These are phyloP conservation scores for Naganishia cerealis DNA, from an alignment of 1,284 basidiomycete genomes.

Conservation along the genomic window DNA sequence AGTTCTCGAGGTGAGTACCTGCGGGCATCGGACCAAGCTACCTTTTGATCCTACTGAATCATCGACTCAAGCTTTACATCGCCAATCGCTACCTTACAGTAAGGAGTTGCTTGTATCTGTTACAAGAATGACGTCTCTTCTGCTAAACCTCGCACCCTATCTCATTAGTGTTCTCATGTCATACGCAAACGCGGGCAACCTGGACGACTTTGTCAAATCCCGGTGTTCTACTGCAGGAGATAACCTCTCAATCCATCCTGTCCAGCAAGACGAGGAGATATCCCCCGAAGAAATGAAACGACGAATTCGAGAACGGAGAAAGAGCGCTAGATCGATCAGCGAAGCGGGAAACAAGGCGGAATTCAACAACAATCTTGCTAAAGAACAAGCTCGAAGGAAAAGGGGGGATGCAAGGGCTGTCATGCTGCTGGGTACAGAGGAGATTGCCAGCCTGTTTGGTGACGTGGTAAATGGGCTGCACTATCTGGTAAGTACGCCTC, in stretches of 20 bases:
- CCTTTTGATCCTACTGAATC: background rate
- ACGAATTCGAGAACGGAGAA: constrained; percentile 51
- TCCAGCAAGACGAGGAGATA: constrained; percentile 38
- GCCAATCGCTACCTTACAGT: constrained; percentile 77
- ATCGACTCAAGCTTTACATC: constrained; percentile 58
- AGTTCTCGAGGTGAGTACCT: constrained; percentile 64
- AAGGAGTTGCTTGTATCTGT: constrained; percentile 35
- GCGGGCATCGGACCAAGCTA: background rate
- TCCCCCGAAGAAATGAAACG: constrained; percentile 63
- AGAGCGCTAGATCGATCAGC: constrained; percentile 31
- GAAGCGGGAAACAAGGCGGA: background rate
- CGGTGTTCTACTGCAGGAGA: constrained; percentile 53
- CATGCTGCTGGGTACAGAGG: constrained; percentile 75
- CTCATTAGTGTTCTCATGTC: constrained; percentile 78
- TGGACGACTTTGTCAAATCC: constrained; percentile 79
- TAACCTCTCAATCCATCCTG: constrained; percentile 37
- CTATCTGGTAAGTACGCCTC: constrained; percentile 66
- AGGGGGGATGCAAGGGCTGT: constrained; percentile 61
- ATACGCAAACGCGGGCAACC: constrained; percentile 80
- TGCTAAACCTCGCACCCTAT: background rate
- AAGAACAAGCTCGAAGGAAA: constrained; percentile 4
- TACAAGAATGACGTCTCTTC: background rate
- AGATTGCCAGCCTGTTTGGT: constrained; percentile 71
- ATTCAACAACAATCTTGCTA: background rate
- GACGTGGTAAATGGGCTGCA: constrained; percentile 76